Base-by-base conservation (phyloP, 305 asterid species). In the Fraxinus albicans region DNA sequence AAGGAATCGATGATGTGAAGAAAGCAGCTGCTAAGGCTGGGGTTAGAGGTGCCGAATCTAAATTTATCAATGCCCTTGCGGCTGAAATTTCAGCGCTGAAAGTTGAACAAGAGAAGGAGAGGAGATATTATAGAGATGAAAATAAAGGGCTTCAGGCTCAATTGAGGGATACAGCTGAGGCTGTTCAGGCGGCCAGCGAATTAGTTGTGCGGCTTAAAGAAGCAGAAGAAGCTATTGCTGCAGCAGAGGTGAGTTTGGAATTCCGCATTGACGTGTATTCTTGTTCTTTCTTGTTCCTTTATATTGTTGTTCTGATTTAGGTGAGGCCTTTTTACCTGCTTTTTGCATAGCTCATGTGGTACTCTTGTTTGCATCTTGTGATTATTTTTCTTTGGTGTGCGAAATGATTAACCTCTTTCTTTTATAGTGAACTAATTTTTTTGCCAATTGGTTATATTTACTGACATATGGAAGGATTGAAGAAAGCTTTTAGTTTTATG, bases 151-250 rank as follows among this genome's bases (percentile, higher is more conserved):
- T 97, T 83, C 97, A 97, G 87, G 94, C 96, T 31, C 99, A 97
- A 86, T 86, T 97, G 83, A 89, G 95, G 89, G 99, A 97, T 89
- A 97, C 99, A 79, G 97, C 98, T 70, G 99, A 97, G 91, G 99
- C 99, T 83, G 99, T 97, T 86, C 94, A 97, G 89, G 99, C 99
- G 55, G 99, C 99, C 83, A 98, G 98, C 67, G 99, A 97, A 88
- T 88, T 97, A 80, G 95, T 97, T 77, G 98, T 95, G 76, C 93
- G 98, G 85, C 99, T 97, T 85, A 95, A 90, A 87, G 98, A 97
- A 84, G 93, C 97, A 53, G 99, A 95, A 84, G 98, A 92, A 86
- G 94, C 97, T 78, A 83, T 91, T 80, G 90, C 89, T 69, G 90
- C 93, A 79, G 94, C 98, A 38, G 95, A 95, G 98, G 99, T 96